Evolutionary conservation across 2,329 filamentous ascomycete genomes (phyloP), one percentile per base, ranked within the genome.

Genomic region (Beauveria asiatica): DNA sequence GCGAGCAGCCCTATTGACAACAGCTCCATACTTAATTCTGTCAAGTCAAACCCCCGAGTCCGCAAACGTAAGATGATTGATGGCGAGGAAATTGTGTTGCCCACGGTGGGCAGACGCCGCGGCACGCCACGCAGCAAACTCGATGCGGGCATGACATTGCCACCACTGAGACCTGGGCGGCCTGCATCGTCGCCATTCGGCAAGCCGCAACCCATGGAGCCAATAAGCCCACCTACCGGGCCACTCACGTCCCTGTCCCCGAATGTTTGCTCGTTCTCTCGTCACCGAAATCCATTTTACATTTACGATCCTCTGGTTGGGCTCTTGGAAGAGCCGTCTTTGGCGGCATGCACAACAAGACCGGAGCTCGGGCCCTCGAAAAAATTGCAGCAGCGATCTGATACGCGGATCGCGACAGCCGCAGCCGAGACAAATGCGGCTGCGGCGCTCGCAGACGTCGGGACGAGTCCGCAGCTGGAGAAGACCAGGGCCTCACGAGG

Each of bases 11-110:
- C 27, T 21, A 23, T 42, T 57, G 23, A 44, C 27, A 46, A 57
- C 25, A 75, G 69, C 61, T 81, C 81, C 3, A 83, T 83, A n/a
- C 69, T 78, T 4, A 73, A 75, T 9, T 77, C 79, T 1, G 80
- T 83, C 61, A 83, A 83, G 66, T 70, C 72, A 10, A 76, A 79
- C 44, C 75, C 74, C 6, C 74, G 78, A 23, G 70, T 74, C 44
- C 73, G 79, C 61, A 81, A 78, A 66, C 74, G 75, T 16, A 81
- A 80, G 65, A 73, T 70, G 64, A 75, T 79, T 57, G 69, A 75
- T 25, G 77, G 76, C 9, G 74, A 72, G 45, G 70, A 73, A 57
- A 67, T 72, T 37, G 62, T 63, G 7, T 61, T 68, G 55, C 70
- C 70, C 19, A 60, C 23, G 23, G 59, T 33, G 21, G 39, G 63